These are phyloP conservation scores for Parmelia sp. DNA, from an alignment of 495 filamentous ascomycete species.

Conservation along the genomic window DNA sequence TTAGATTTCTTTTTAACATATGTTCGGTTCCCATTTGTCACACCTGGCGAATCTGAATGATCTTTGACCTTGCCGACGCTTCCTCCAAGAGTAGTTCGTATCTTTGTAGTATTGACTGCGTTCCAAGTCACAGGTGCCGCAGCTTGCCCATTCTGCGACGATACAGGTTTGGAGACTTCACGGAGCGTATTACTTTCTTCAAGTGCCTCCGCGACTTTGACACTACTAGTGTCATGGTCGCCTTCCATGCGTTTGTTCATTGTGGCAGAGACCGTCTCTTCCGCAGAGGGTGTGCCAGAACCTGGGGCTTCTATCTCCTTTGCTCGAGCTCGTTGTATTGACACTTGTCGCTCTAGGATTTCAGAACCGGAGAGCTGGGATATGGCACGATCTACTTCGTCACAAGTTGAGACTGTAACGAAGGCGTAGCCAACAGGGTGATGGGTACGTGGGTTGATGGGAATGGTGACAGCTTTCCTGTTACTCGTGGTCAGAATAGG, in stretches of 20 bases:
- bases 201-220: not conserved
- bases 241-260: not conserved
- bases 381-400: not conserved
- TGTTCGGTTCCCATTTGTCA: not conserved
- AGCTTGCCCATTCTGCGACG: not conserved
- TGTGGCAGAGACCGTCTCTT: not conserved
- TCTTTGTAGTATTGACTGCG: constrained; percentile 8
- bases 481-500: not conserved
- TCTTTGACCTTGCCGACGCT: not conserved
- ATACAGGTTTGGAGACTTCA: not conserved
- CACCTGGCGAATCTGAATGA: not conserved
- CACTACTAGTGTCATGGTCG: not conserved
- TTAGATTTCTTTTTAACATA: not conserved
- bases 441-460: not conserved
- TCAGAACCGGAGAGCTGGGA: not conserved
- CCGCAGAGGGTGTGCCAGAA: not conserved
- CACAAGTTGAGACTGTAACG: not conserved
- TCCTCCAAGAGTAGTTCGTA: constrained; percentile 62
- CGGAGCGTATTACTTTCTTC: not conserved
- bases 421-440: not conserved
- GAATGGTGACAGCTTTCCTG: not conserved
- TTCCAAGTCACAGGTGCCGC: constrained; percentile 5
- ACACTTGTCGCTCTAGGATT: not conserved
- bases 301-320: not conserved
- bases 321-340: constrained; percentile 2